Percentiles rank a stretch among this genome's conserved stretches.
Conservation (phyloP, 2,329 filamentous ascomycete species). For the Penicillium digitatum region DNA sequence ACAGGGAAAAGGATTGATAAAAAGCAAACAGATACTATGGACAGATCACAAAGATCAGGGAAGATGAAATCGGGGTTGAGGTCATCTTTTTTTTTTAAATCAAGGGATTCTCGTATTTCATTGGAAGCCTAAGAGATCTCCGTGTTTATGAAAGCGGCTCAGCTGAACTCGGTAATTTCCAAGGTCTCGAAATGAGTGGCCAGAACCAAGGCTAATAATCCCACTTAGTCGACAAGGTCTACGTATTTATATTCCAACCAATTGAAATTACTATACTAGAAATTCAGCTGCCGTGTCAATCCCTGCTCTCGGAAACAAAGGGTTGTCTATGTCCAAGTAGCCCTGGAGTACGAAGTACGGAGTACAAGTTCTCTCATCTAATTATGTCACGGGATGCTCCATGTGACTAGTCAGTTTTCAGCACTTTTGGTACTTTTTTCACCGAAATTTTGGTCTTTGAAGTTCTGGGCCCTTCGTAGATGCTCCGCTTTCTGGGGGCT, state of each 20-base stretch:
- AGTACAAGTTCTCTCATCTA: neutral
- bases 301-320: neutral
- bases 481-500: constrained; percentile 8
- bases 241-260: neutral
- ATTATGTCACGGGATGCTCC: neutral
- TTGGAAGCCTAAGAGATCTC: constrained; percentile 6
- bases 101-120: neutral
- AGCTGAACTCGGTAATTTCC: constrained; percentile 11
- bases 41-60: constrained; percentile 5
- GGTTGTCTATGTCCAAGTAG: neutral
- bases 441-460: neutral
- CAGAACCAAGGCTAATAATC: constrained; percentile 1
- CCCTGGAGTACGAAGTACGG: neutral
- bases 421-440: neutral
- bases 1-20: neutral
- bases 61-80: neutral
- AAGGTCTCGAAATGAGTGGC: neutral
- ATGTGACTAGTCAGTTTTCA: constrained; percentile 1
- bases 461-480: constrained; percentile 6
- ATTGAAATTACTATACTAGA: neutral
- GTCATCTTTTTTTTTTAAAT: neutral
- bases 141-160: neutral
- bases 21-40: neutral
- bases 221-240: neutral
- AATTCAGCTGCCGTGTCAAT: neutral